Base-by-base conservation (phyloP, 352 stramenopile species). In the Phytophthora multivora region DNA sequence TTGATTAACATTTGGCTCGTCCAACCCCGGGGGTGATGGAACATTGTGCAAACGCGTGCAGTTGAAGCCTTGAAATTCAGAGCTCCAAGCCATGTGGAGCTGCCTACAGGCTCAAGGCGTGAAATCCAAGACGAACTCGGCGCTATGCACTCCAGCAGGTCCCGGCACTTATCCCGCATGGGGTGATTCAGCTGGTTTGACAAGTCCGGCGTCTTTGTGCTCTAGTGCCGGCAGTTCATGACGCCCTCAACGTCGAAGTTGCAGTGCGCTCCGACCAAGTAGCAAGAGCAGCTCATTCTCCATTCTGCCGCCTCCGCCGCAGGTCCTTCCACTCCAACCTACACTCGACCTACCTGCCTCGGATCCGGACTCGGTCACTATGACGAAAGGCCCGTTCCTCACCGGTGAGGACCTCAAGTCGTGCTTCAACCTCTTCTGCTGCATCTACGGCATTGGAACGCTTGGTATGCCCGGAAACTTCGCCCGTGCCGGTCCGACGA, bases 401-500 rank as follows among this genome's bases (percentile, higher is more conserved):
- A 87, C 77, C 9, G 18, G 59, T 18, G 80, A 90, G 63, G 80
- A 90, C 53, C 51, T 64, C 51, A 90, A 88, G 60, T 64, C 63
- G 4, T 63, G 73, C 11, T 86, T 85, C 69, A 86, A 83, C 57
- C 73, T 88, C 63, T 83, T 83, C 60, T 90, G 80, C 57, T 77
- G 71, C 12, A 79, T 90, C 50, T 90, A 81, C 63, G 81, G 81
- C 45, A 81, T 91, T 30, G 82, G 82, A 11, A 89, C 82, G 26
- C 77, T 91, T 31, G 79, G 82, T 46, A 87, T 91, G 76, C 79
- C 82, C 0, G 78, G 68, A 26, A 91, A 91, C 62, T 91, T 86
- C 53, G 74, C 81, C 1, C 81, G 80, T 6, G 77, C 80, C n/a
- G 79, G 78, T 6, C 79, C 79, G 4, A 43, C 51, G n/a, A 74